Evolutionary conservation across 2,329 filamentous ascomycete genomes (phyloP).

Genomic region (Arachnopeziza araneosa): DNA sequence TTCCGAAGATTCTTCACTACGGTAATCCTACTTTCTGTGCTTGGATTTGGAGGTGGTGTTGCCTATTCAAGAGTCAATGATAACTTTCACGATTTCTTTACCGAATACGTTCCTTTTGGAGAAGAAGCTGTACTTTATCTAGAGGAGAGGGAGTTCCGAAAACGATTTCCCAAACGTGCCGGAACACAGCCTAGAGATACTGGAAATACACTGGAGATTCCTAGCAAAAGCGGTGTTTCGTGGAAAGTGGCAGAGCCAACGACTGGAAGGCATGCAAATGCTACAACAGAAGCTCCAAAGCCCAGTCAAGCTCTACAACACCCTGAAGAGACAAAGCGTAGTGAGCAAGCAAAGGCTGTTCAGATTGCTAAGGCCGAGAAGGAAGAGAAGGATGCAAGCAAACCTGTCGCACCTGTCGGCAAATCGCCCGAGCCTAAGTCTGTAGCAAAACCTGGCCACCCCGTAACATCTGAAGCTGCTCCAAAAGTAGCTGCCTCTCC

Average conservation of each 20-base stretch:
- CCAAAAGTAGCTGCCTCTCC: background rate
- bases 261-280: slow-evolving; percentile 56
- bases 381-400: slow-evolving; percentile 22
- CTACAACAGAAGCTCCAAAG: slow-evolving; percentile 30
- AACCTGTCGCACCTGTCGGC: slow-evolving; percentile 12
- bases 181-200: slow-evolving; percentile 39
- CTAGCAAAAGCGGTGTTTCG: slow-evolving; percentile 77
- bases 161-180: slow-evolving; percentile 60
- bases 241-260: slow-evolving; percentile 66
- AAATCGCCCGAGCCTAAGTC: slow-evolving; percentile 22
- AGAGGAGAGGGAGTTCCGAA: slow-evolving; percentile 89
- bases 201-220: slow-evolving; percentile 73
- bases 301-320: slow-evolving; percentile 25
- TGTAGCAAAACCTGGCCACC: slow-evolving; percentile 14
- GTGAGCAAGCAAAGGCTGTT: slow-evolving; percentile 29
- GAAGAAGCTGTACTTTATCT: slow-evolving; percentile 94
- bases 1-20: slow-evolving; percentile 73
- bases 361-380: slow-evolving; percentile 30
- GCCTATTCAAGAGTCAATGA: slow-evolving; percentile 92
- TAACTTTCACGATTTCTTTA: slow-evolving; percentile 99
- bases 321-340: slow-evolving; percentile 23
- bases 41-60: slow-evolving; percentile 82
- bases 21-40: slow-evolving; percentile 66
- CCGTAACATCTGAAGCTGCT: slow-evolving; percentile 6
- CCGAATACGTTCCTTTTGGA: slow-evolving; percentile 89